Percentiles rank a stretch among this genome's conserved stretches.
Evolutionary conservation across 164 flowering plant genomes (phyloP).

Genomic region (Warburgia ugandensis): DNA sequence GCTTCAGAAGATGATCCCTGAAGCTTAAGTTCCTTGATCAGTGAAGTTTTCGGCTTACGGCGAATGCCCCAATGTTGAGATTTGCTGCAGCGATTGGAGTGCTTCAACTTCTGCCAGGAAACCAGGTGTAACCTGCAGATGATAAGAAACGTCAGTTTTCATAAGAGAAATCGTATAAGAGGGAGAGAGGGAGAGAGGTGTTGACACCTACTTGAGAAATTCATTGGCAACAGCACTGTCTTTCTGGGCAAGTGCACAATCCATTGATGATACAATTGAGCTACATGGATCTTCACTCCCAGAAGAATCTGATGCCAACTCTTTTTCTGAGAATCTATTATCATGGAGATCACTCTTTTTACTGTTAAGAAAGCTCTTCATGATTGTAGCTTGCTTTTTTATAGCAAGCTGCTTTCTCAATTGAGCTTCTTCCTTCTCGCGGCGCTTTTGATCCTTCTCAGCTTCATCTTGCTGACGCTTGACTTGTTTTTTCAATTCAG

Average conservation of each 20-base stretch:
- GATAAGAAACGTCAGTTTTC: too few species aligned
- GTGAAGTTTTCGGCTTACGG: conserved; percentile 53
- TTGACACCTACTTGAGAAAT: conserved; percentile 40
- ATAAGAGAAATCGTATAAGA: background rate
- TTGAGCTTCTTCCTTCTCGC: conserved; percentile 72
- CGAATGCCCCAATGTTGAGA: conserved; percentile 76
- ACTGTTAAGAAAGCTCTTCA: conserved; percentile 85
- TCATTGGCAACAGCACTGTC: conserved; percentile 24
- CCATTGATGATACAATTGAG: conserved; percentile 51
- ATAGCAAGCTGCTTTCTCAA: conserved; percentile 50
- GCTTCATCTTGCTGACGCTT: conserved; percentile 27
- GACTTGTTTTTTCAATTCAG: conserved; percentile 46
- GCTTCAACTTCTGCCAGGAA: conserved; percentile 53
- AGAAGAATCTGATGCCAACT: conserved; percentile 15
- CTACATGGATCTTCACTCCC: conserved; percentile 19
- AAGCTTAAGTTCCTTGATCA: conserved; percentile 75
- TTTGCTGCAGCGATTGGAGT: conserved; percentile 28
- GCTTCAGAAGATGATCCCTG: conserved; percentile 19
- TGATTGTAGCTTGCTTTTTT: conserved; percentile 84
- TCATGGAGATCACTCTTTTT: conserved; percentile 24
- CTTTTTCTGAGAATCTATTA: conserved; percentile 23
- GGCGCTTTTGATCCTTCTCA: conserved; percentile 54
- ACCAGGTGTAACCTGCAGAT: conserved; percentile 51
- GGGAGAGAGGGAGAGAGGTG: background rate
- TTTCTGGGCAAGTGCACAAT: conserved; percentile 34